Evolutionary conservation across 2,329 filamentous ascomycete species (phyloP).

Genomic region (Emmonsiellopsis sp.): DNA sequence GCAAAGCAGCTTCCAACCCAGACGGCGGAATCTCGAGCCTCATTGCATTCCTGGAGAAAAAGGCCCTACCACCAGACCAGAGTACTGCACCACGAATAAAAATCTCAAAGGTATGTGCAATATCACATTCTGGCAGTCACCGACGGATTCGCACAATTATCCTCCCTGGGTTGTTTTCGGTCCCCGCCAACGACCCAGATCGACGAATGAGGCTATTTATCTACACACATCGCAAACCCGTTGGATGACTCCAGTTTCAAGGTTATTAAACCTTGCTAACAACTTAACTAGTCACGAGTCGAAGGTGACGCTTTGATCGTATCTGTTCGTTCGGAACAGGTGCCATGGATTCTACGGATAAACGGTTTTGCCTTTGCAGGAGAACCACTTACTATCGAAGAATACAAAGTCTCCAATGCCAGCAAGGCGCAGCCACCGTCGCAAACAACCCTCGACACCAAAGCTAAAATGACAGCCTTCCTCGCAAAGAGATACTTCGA

Average conservation of each 20-base stretch:
- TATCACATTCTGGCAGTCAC: conserved; percentile 30
- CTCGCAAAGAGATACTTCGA: conserved; percentile 65
- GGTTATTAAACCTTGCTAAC: conserved; percentile 55
- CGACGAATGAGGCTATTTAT: conserved; percentile 29
- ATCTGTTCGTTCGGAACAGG: conserved; percentile 55
- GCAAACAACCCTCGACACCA: conserved; percentile 48
- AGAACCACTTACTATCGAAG: conserved; percentile 45
- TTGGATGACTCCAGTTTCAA: conserved; percentile 30
- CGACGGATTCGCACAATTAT: conserved; percentile 27
- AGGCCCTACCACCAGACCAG: conserved; percentile 47
- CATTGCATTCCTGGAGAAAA: conserved; percentile 61
- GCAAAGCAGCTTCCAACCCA: conserved; percentile 56
- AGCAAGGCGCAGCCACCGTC: conserved; percentile 25
- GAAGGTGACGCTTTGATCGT: conserved; percentile 62
- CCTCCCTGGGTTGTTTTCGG: conserved; percentile 30
- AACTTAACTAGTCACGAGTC: conserved; percentile 54
- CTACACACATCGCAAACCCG: conserved; percentile 22
- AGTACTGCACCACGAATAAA: conserved; percentile 45
- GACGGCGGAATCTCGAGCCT: conserved; percentile 59
- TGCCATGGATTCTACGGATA: conserved; percentile 55
- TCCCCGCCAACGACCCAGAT: conserved; percentile 36
- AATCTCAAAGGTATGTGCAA: conserved; percentile 68
- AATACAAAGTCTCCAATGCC: conserved; percentile 4
- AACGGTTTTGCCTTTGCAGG: conserved; percentile 63
- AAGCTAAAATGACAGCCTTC: conserved; percentile 59